Percentiles rank a stretch among this genome's conserved stretches.
Conservation (phyloP, 768 basidiomycete genomes). For the Podaxis sp. region DNA sequence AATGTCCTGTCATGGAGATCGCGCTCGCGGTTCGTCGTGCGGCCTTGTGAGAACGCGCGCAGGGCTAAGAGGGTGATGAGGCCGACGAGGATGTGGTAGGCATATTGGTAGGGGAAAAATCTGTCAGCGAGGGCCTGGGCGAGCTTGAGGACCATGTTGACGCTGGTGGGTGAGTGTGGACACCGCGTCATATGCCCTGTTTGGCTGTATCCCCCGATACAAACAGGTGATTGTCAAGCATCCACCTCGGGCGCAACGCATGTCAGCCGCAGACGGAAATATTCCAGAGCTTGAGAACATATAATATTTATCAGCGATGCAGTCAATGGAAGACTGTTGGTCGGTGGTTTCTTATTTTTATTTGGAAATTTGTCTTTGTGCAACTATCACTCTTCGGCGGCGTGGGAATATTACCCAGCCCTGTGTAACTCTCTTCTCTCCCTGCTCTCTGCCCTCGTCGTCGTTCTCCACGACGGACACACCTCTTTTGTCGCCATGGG, state of each 20-base stretch:
- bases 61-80: conserved; percentile 45
- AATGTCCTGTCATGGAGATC: conserved; percentile 72
- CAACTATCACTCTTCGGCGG: background rate
- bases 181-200: background rate
- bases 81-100: conserved; percentile 47
- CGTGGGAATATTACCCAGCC: conserved; percentile 8
- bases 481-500: conserved; percentile 17
- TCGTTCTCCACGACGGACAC: conserved; percentile 3
- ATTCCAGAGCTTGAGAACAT: background rate
- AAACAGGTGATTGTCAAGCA: background rate
- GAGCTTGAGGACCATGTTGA: conserved; percentile 5
- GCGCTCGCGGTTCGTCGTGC: conserved; percentile 68
- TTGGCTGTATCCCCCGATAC: background rate
- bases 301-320: background rate
- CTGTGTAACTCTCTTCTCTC: conserved; percentile 8
- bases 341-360: background rate
- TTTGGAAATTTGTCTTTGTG: background rate
- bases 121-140: background rate
- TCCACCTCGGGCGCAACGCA: background rate
- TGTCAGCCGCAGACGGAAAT: background rate
- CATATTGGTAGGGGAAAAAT: conserved; percentile 54
- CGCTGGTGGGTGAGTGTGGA: background rate
- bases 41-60: conserved; percentile 64
- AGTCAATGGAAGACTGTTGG: background rate
- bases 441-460: conserved; percentile 2